A percentile compares a stretch with the other conserved stretches of the same genome.
phyloP scores from a whole-genome alignment of 495 filamentous ascomycete genomes.

The Aspergillus funiculosus region DNA sequence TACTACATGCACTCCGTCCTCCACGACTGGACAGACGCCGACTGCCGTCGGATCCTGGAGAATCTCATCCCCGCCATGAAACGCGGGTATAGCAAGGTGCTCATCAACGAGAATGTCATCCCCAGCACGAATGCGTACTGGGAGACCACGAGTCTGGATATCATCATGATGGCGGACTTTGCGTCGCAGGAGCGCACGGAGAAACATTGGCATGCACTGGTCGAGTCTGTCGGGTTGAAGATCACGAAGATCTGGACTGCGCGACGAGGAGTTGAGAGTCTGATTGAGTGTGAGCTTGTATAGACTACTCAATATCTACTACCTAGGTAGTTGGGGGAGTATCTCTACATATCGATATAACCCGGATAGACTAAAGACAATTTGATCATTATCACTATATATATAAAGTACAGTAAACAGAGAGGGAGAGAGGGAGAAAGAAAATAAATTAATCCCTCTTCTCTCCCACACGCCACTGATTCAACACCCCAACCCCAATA shows the following conservation, averaged over 20 bases:
- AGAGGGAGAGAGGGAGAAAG: not conserved
- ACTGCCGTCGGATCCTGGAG: constrained; percentile 31
- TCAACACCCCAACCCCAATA: constrained; percentile 66
- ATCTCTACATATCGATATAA: not conserved
- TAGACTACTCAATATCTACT: not conserved
- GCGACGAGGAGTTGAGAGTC: constrained; percentile 28
- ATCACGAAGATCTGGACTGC: constrained; percentile 36
- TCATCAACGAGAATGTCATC: constrained; percentile 45
- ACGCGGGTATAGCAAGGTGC: constrained; percentile 35
- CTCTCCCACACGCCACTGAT: constrained; percentile 57
- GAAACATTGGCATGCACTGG: constrained; percentile 28
- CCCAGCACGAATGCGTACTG: constrained; percentile 32
- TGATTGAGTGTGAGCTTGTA: constrained; percentile 36
- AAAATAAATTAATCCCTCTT: constrained; percentile 16
- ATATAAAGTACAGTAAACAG: too few species aligned
- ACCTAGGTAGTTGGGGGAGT: not conserved
- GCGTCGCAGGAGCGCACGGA: constrained; percentile 33
- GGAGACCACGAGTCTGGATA: constrained; percentile 32
- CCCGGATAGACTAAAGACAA: too few species aligned
- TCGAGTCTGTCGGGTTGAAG: constrained; percentile 33
- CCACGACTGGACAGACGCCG: constrained; percentile 43
- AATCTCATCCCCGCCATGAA: constrained; percentile 35
- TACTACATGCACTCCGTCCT: constrained; percentile 43
- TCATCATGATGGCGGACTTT: constrained; percentile 35
- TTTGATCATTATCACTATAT: too few species aligned